Conservation (phyloP, 2,329 filamentous ascomycete species). For the Pseudogymnoascus sp. region DNA sequence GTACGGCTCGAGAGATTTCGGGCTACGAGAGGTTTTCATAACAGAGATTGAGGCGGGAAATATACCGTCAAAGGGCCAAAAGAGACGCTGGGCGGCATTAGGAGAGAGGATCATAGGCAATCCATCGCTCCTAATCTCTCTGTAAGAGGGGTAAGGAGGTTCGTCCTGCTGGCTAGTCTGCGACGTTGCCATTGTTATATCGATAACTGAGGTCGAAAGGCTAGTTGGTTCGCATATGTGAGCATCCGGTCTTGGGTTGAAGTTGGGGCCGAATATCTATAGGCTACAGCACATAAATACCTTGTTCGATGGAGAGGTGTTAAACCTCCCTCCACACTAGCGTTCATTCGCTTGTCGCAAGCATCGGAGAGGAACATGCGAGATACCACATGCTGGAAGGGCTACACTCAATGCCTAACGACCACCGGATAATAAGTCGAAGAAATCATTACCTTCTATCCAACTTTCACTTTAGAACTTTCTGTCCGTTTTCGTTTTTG, state of each 20-base stretch:
- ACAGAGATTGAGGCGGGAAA: slow-evolving; percentile 18
- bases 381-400: slow-evolving; percentile 28
- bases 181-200: neutral
- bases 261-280: neutral
- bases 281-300: neutral
- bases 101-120: neutral
- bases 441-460: too few species aligned
- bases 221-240: neutral
- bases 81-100: too few species aligned
- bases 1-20: slow-evolving; percentile 19
- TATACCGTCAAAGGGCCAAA: neutral
- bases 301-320: too few species aligned
- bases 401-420: neutral
- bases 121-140: neutral
- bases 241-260: neutral
- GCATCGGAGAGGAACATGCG: too few species aligned
- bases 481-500: neutral
- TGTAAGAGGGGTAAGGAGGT: neutral
- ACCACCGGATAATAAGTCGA: neutral
- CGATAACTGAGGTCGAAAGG: neutral
- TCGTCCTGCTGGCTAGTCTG: neutral
- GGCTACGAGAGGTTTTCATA: slow-evolving; percentile 17
- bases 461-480: neutral
- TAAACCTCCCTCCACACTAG: neutral
- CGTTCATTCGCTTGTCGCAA: neutral